Percentiles rank a stretch among this genome's conserved stretches.
phyloP scores from a whole-genome alignment of 352 stramenopile species.

The Pythium phragmiticola region DNA sequence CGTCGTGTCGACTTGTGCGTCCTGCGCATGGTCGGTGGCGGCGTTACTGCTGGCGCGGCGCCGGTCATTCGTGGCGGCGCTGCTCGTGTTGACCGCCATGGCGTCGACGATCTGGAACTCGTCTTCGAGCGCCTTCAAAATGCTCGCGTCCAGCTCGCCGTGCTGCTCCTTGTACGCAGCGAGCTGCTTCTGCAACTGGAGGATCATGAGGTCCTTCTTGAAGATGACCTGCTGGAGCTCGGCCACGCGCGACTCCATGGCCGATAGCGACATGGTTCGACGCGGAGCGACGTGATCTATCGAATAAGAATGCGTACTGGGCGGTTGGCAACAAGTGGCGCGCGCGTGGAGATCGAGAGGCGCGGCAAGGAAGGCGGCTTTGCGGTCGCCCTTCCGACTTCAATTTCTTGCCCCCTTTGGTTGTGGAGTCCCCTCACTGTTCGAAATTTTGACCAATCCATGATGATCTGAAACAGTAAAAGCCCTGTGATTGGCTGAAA shows the following conservation, averaged over 20 bases:
- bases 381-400: conserved; percentile 9
- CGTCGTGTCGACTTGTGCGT: neutral
- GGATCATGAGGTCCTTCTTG: conserved; percentile 85
- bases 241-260: conserved; percentile 51
- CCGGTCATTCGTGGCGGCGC: neutral
- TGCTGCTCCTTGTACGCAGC: conserved; percentile 56
- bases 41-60: conserved; percentile 22
- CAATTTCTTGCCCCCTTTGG: conserved; percentile 6
- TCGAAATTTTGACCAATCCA: conserved; percentile 3
- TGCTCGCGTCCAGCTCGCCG: conserved; percentile 40
- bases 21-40: neutral
- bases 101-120: conserved; percentile 22
- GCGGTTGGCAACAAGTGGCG: too few relatives aligned
- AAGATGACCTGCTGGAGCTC: conserved; percentile 82
- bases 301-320: too few relatives aligned
- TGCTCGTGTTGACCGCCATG: conserved; percentile 19
- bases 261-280: conserved; percentile 3
- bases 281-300: conserved; percentile 2
- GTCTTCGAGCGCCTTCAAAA: conserved; percentile 31
- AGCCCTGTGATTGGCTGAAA: conserved; percentile 3
- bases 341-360: neutral
- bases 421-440: neutral
- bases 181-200: conserved; percentile 69
- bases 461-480: neutral
- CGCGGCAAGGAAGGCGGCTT: neutral